phyloP scores from a whole-genome alignment of 495 filamentous ascomycete species.

The Clavariopsis aquatica region DNA sequence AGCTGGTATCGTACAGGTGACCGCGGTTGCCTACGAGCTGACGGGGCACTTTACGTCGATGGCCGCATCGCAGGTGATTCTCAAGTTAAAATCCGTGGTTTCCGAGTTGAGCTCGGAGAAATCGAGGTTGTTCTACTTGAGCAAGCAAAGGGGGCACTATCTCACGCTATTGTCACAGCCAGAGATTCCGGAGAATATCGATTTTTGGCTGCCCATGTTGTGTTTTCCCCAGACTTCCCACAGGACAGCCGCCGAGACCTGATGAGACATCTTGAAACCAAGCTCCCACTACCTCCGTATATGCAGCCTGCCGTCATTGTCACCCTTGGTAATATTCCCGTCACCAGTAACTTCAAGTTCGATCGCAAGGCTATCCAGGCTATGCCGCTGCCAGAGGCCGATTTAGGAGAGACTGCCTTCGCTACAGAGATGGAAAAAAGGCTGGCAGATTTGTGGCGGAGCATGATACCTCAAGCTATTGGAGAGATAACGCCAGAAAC shows the following conservation, averaged over 20 bases:
- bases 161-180: neutral
- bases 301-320: constrained; percentile 3
- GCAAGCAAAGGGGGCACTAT: neutral
- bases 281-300: constrained; percentile 9
- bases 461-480: neutral
- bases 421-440: neutral
- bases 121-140: constrained; percentile 1
- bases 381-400: neutral
- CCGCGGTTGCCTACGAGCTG: neutral
- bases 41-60: neutral
- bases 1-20: constrained; percentile 11
- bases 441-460: neutral
- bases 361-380: constrained; percentile 10
- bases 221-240: neutral
- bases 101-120: constrained; percentile 9
- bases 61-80: neutral
- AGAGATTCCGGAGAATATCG: neutral
- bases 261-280: neutral
- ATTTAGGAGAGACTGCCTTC: neutral
- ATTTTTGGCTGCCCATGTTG: constrained; percentile 15
- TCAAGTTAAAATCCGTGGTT: constrained; percentile 3
- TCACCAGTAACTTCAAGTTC: neutral
- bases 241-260: neutral
- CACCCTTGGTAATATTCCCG: neutral
- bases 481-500: neutral